A percentile compares a stretch with the other conserved stretches of the same genome.
Evolutionary conservation across 2,329 filamentous ascomycete genomes (phyloP).

Genomic region (Colletotrichum sp.): DNA sequence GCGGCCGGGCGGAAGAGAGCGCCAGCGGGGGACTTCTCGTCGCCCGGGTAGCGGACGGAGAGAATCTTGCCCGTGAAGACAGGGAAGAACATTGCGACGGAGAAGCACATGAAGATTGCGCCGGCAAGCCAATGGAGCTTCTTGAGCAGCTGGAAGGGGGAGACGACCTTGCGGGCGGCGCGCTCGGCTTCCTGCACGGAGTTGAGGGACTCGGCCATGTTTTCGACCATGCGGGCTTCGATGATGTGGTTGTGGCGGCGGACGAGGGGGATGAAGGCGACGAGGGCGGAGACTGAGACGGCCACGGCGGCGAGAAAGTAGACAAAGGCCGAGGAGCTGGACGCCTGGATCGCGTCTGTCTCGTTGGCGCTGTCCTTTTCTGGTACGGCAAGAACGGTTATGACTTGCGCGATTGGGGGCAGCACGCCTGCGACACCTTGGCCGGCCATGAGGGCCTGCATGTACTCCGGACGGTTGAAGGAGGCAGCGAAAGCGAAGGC

Average conservation of each 20-base stretch:
- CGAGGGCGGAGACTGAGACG: slow-evolving; percentile 72
- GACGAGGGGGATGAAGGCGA: slow-evolving; percentile 77
- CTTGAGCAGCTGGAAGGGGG: slow-evolving; percentile 69
- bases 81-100: slow-evolving; percentile 91
- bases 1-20: slow-evolving; percentile 71
- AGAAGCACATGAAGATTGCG: slow-evolving; percentile 83
- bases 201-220: slow-evolving; percentile 54
- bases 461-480: slow-evolving; percentile 87
- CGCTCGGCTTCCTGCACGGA: slow-evolving; percentile 59
- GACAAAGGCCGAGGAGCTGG: slow-evolving; percentile 76
- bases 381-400: slow-evolving; percentile 75
- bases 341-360: slow-evolving; percentile 31
- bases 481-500: slow-evolving; percentile 89
- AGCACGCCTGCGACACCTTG: slow-evolving; percentile 92
- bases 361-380: slow-evolving; percentile 25
- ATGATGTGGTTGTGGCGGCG: slow-evolving; percentile 61
- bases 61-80: slow-evolving; percentile 79
- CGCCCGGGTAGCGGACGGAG: slow-evolving; percentile 38
- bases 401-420: slow-evolving; percentile 85
- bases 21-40: slow-evolving; percentile 32
- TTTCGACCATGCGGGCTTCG: slow-evolving; percentile 51
- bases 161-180: slow-evolving; percentile 51
- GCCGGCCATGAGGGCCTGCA: slow-evolving; percentile 94
- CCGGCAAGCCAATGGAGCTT: slow-evolving; percentile 81
- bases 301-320: slow-evolving; percentile 90